Conservation (phyloP, 768 basidiomycete species). For the Hericium coralloides region DNA sequence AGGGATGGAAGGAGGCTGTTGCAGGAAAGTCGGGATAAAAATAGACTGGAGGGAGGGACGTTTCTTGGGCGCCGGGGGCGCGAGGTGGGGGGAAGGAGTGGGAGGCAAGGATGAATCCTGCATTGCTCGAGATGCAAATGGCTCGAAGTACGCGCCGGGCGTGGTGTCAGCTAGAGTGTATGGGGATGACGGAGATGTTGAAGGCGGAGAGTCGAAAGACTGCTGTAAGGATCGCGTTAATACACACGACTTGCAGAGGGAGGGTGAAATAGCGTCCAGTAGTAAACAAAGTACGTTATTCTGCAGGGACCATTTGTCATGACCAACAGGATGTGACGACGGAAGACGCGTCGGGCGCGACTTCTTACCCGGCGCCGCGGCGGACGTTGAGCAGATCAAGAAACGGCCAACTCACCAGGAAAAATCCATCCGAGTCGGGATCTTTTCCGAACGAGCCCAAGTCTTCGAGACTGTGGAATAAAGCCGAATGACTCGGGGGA, state of each 20-base stretch:
- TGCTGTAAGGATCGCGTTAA: not conserved
- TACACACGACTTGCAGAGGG: too few relatives aligned
- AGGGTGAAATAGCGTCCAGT: too few relatives aligned
- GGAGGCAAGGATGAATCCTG: not conserved
- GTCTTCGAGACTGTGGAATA: too few relatives aligned
- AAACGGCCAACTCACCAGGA: too few relatives aligned
- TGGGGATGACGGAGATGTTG: not conserved
- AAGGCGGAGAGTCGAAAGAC: constrained; percentile 1
- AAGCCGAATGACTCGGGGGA: not conserved
- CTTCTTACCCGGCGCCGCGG: too few relatives aligned
- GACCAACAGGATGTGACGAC: too few relatives aligned
- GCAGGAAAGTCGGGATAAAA: constrained; percentile 39
- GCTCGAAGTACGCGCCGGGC: not conserved
- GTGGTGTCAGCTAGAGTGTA: not conserved
- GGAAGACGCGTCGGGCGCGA: too few relatives aligned
- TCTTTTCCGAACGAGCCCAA: too few relatives aligned
- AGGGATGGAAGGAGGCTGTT: constrained; percentile 11
- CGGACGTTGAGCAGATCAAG: too few relatives aligned
- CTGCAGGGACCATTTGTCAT: too few relatives aligned
- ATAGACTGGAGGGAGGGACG: constrained; percentile 47
- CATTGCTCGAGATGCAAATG: not conserved
- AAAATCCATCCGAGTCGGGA: too few relatives aligned
- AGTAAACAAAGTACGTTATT: too few relatives aligned
- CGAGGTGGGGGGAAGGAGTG: constrained; percentile 1
- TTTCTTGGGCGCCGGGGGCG: constrained; percentile 34